Percentiles rank a stretch among this genome's conserved stretches.
These are phyloP conservation scores for Galeopsis tetrahit DNA, from an alignment of 257 asterid genomes.

Conservation along the genomic window DNA sequence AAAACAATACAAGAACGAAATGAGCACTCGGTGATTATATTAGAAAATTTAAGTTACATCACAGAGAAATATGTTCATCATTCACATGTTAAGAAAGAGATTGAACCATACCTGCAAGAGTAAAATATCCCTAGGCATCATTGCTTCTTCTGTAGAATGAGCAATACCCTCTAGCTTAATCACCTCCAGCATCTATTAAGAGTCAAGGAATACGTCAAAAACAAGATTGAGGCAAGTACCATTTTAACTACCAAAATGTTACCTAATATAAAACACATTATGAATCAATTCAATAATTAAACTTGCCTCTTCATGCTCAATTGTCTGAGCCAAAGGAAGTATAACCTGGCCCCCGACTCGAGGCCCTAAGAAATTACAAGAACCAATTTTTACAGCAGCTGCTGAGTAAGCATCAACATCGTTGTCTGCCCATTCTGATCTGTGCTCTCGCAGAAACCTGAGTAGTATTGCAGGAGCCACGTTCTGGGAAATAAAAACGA, in stretches of 20 bases:
- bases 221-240: slow-evolving; percentile 3
- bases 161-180: slow-evolving; percentile 78
- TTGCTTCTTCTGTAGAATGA: slow-evolving; percentile 68
- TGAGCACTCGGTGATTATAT: neutral
- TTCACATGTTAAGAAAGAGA: neutral
- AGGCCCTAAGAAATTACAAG: slow-evolving; percentile 62
- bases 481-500: slow-evolving; percentile 51
- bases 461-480: slow-evolving; percentile 92
- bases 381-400: slow-evolving; percentile 70
- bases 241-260: neutral
- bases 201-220: slow-evolving; percentile 23
- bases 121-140: slow-evolving; percentile 76
- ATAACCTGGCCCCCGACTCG: slow-evolving; percentile 81
- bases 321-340: slow-evolving; percentile 84
- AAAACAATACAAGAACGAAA: neutral
- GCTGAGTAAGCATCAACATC: slow-evolving; percentile 83
- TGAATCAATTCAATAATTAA: neutral
- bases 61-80: neutral
- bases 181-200: slow-evolving; percentile 77
- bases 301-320: slow-evolving; percentile 96
- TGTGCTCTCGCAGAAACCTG: slow-evolving; percentile 81
- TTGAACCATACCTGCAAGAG: slow-evolving; percentile 70
- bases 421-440: slow-evolving; percentile 96
- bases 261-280: neutral
- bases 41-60: neutral